phyloP scores from a whole-genome alignment of 164 flowering plant genomes.

The Tetracentron sinense region DNA sequence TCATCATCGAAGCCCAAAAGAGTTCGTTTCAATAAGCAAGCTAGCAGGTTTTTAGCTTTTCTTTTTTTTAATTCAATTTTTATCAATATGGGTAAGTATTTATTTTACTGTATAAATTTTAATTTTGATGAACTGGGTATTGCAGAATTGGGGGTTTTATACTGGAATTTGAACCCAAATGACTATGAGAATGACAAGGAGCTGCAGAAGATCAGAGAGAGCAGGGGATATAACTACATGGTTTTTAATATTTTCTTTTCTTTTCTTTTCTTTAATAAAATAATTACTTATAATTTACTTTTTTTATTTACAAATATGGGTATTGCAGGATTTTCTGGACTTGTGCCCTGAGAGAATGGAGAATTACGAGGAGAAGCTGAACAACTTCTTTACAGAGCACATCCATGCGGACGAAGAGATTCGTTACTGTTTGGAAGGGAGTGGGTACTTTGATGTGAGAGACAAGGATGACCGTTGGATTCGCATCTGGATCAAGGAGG shows the following conservation, averaged over 20 bases:
- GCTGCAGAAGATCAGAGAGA: conserved; percentile 51
- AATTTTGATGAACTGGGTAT: background rate
- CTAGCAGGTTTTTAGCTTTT: conserved; percentile 44
- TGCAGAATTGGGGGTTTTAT: conserved; percentile 64
- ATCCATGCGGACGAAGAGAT: conserved; percentile 91
- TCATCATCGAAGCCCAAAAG: conserved; percentile 57
- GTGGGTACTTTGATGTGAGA: conserved; percentile 89
- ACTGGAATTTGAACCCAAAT: conserved; percentile 66
- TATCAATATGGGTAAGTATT: background rate
- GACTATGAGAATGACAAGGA: conserved; percentile 61
- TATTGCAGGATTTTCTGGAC: conserved; percentile 71
- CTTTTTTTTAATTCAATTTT: background rate
- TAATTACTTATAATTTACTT: background rate
- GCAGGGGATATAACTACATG: conserved; percentile 72
- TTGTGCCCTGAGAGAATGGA: conserved; percentile 79
- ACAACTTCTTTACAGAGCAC: conserved; percentile 85
- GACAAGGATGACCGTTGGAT: conserved; percentile 88
- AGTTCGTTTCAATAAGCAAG: conserved; percentile 48
- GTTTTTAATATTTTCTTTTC: conserved; percentile 16
- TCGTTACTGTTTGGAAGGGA: conserved; percentile 85
- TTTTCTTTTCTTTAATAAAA: background rate
- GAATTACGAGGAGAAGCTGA: conserved; percentile 84
- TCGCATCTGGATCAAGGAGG: conserved; percentile 76
- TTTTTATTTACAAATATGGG: background rate
- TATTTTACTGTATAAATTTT: background rate